A percentile compares a stretch with the other conserved stretches of the same genome.
Conservation (phyloP, 2,329 filamentous ascomycete species). For the Alternaria sp. region DNA sequence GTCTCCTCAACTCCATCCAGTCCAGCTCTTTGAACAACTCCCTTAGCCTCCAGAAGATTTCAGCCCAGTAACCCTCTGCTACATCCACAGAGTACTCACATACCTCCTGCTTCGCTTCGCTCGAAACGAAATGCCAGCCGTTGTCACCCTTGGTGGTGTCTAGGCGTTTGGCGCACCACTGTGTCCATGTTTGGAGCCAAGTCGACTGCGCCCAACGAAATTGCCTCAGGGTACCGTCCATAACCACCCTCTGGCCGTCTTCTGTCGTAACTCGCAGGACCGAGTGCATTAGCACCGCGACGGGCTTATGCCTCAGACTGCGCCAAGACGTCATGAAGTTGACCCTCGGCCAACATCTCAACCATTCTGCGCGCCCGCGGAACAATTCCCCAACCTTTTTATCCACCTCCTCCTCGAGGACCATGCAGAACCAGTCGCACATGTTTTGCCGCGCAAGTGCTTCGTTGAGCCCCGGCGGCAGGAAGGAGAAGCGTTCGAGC, state of each 20-base stretch:
- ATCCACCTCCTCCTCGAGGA: slow-evolving; percentile 2
- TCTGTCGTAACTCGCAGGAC: neutral
- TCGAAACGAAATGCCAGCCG: neutral
- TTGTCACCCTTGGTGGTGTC: neutral
- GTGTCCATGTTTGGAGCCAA: slow-evolving; percentile 2
- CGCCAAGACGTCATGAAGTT: neutral
- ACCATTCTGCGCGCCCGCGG: neutral
- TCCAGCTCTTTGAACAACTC: slow-evolving; percentile 5
- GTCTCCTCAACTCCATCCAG: neutral
- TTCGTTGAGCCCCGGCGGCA: neutral
- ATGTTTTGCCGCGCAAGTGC: neutral
- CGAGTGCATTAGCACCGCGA: slow-evolving; percentile 2
- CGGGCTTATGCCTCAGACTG: neutral
- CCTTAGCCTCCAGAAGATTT: neutral
- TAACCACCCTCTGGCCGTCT: neutral
- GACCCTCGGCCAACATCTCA: neutral
- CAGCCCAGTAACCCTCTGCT: neutral
- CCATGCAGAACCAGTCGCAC: slow-evolving; percentile 4
- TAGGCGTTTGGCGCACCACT: neutral
- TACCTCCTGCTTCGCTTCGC: neutral
- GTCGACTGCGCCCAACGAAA: slow-evolving; percentile 8
- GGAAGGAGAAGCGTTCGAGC: neutral
- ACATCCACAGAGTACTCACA: neutral
- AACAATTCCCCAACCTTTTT: neutral
- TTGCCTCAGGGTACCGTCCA: slow-evolving; percentile 14